These are phyloP conservation scores for Hygrocybe punicea DNA, from an alignment of 768 basidiomycete genomes.

Conservation along the genomic window DNA sequence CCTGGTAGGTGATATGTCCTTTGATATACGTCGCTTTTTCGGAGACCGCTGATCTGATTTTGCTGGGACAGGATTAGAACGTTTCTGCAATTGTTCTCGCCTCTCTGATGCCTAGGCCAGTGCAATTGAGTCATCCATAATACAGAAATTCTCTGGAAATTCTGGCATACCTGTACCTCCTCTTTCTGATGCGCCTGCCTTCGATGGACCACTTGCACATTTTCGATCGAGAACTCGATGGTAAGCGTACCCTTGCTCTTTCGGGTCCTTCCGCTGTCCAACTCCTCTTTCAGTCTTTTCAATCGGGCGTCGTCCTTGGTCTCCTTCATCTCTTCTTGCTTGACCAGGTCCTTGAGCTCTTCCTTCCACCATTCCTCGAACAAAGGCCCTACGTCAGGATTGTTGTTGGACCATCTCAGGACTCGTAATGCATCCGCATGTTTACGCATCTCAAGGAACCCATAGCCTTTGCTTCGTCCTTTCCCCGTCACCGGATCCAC, in stretches of 20 bases:
- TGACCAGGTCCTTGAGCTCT: conserved; percentile 60
- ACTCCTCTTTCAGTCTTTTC: conserved; percentile 58
- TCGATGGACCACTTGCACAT: conserved; percentile 82
- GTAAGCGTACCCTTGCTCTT: conserved; percentile 56
- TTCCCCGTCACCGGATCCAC: conserved; percentile 84
- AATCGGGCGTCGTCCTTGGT: conserved; percentile 49
- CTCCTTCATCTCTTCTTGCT: conserved; percentile 48
- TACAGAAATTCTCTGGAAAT: neutral
- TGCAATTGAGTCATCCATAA: neutral
- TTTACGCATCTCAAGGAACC: conserved; percentile 84
- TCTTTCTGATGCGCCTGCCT: conserved; percentile 55
- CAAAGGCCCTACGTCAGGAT: conserved; percentile 58
- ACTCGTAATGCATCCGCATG: conserved; percentile 91
- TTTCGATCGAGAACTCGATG: conserved; percentile 97
- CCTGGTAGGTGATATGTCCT: conserved; percentile 12
- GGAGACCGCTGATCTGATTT: conserved; percentile 27
- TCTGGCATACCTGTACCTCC: conserved; percentile 34
- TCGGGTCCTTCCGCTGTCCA: conserved; percentile 41
- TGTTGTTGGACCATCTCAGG: conserved; percentile 93
- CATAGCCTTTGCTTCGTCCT: conserved; percentile 89
- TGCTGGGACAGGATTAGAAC: conserved; percentile 2
- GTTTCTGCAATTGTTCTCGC: neutral
- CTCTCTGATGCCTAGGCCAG: neutral
- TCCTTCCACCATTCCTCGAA: conserved; percentile 85
- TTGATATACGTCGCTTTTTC: conserved; percentile 41